These are phyloP conservation scores for Ephemerocybe angulata DNA, from an alignment of 768 basidiomycete genomes.

Conservation along the genomic window DNA sequence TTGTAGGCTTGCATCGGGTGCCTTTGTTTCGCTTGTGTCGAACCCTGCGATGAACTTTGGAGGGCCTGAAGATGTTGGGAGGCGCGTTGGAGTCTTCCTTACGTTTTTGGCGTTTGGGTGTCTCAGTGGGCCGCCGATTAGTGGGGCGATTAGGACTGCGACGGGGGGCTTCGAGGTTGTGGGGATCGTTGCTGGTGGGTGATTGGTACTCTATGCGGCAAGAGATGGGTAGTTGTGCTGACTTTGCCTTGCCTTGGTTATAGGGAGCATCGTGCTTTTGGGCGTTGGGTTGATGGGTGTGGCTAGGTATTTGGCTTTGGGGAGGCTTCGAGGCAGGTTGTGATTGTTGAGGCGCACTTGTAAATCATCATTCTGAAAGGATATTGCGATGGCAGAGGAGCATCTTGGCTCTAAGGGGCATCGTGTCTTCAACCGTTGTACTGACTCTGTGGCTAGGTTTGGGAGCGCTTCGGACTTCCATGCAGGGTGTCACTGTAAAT, in stretches of 20 bases:
- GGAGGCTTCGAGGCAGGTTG: not conserved
- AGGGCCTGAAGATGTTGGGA: conserved; percentile 55
- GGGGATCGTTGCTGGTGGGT: conserved; percentile 52
- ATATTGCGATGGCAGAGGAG: no score
- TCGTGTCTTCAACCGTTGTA: no score
- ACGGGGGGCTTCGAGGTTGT: conserved; percentile 52
- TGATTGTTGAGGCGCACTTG: no score
- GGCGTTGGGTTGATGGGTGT: not conserved
- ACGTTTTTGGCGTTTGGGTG: conserved; percentile 60
- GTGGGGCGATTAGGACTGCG: conserved; percentile 58
- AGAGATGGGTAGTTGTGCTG: no score
- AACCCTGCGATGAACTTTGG: conserved; percentile 64
- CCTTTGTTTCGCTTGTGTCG: conserved; percentile 53
- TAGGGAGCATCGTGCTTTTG: not conserved
- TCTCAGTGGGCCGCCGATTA: conserved; percentile 68
- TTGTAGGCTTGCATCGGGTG: conserved; percentile 55
- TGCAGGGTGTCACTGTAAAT: no score
- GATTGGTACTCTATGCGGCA: no score
- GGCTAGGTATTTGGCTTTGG: not conserved
- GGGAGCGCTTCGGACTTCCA: no score
- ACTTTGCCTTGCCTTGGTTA: no score
- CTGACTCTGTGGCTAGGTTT: no score
- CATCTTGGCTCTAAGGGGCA: no score
- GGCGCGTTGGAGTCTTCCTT: conserved; percentile 62
- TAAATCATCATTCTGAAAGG: no score